These are phyloP conservation scores for Nakataea oryzae DNA, from an alignment of 2,329 filamentous ascomycete species.

Conservation along the genomic window DNA sequence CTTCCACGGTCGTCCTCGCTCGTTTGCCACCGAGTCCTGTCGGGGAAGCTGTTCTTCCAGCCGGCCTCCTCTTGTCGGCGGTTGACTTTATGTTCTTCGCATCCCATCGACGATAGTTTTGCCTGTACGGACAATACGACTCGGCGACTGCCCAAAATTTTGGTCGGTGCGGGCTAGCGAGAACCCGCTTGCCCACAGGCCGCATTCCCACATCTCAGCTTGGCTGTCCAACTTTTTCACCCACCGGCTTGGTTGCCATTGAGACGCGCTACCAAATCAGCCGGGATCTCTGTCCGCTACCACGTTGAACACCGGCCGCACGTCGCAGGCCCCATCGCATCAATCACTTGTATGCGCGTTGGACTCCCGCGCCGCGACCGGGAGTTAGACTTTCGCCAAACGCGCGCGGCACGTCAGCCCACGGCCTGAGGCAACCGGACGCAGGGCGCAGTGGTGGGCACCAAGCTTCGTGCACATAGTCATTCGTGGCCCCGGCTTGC, in stretches of 20 bases:
- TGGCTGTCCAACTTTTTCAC: constrained; percentile 1
- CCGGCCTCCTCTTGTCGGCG: neutral
- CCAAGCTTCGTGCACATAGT: neutral
- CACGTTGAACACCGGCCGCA: neutral
- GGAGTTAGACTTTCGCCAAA: neutral
- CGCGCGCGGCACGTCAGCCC: too few species aligned
- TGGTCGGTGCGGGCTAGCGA: neutral
- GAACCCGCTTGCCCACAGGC: neutral
- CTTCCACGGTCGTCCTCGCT: neutral
- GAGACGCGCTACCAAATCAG: neutral
- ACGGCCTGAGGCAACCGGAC: too few species aligned
- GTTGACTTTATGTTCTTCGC: neutral
- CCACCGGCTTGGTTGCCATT: neutral
- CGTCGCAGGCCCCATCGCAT: neutral
- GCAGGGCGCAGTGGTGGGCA: neutral
- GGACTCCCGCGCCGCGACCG: neutral
- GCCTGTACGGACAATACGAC: neutral
- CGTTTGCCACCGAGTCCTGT: neutral
- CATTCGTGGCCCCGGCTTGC: neutral
- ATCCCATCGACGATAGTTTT: neutral
- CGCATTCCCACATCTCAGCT: neutral
- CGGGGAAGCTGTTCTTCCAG: too few species aligned
- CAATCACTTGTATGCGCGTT: too few species aligned
- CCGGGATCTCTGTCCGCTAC: neutral
- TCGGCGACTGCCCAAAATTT: neutral